Conservation (phyloP, 2,329 filamentous ascomycete genomes). For the Gnomoniopsis sp. region DNA sequence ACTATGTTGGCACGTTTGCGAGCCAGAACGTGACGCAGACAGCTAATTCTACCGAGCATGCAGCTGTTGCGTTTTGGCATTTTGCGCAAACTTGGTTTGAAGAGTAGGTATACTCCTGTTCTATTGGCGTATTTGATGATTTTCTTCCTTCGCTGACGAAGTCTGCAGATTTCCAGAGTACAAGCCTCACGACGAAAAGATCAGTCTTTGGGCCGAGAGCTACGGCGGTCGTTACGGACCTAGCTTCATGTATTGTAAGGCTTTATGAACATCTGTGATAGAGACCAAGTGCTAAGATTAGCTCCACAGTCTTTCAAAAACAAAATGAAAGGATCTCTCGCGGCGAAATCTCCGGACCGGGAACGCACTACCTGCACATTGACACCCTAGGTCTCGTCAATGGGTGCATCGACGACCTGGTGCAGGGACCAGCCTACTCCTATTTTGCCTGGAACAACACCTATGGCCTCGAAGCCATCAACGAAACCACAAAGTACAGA, state of each 20-base stretch:
- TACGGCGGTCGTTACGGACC: slow-evolving; percentile 38
- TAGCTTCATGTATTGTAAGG: slow-evolving; percentile 28
- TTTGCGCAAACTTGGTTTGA: slow-evolving; percentile 55
- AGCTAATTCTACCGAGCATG: slow-evolving; percentile 45
- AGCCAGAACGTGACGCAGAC: slow-evolving; percentile 41
- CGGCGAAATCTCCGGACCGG: slow-evolving; percentile 12
- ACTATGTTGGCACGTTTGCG: slow-evolving; percentile 37
- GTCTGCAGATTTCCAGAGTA: slow-evolving; percentile 43
- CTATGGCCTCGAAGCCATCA: slow-evolving; percentile 51
- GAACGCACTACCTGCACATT: slow-evolving; percentile 17
- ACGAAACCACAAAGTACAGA: slow-evolving; percentile 42
- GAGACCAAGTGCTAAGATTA: background rate
- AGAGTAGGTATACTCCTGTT: slow-evolving; percentile 27
- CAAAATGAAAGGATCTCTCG: slow-evolving; percentile 16
- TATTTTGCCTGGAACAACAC: slow-evolving; percentile 30
- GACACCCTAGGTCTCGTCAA: slow-evolving; percentile 18
- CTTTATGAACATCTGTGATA: slow-evolving; percentile 28
- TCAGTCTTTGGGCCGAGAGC: slow-evolving; percentile 24
- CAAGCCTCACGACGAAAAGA: slow-evolving; percentile 37
- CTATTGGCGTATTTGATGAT: background rate
- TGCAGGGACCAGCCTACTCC: slow-evolving; percentile 8
- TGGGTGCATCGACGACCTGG: slow-evolving; percentile 9
- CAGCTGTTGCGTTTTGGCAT: slow-evolving; percentile 50
- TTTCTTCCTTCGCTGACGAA: background rate
- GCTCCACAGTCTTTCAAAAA: slow-evolving; percentile 23